Conservation (phyloP, 305 asterid species). For the Striga hermonthica region DNA sequence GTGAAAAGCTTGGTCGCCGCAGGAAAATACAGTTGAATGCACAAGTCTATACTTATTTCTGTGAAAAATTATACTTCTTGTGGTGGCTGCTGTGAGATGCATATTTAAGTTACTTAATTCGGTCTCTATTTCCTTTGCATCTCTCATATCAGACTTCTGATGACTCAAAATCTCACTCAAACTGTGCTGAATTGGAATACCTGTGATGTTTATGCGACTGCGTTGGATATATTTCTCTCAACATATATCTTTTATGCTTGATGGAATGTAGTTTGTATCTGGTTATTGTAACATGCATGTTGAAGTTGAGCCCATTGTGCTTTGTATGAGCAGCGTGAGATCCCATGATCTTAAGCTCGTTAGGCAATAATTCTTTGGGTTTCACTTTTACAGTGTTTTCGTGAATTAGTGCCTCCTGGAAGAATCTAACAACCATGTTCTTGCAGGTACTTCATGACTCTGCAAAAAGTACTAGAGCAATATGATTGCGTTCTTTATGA, state of each 20-base stretch:
- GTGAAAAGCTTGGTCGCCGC: too few species aligned
- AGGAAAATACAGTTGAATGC: too few species aligned
- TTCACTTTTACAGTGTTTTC: background rate
- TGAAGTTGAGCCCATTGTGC: background rate
- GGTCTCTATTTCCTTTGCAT: too few species aligned
- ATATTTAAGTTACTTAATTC: too few species aligned
- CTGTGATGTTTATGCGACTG: too few species aligned
- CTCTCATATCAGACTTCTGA: too few species aligned
- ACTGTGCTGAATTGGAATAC: background rate
- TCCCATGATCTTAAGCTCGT: background rate
- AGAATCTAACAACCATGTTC: constrained; percentile 21
- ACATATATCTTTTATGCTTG: too few species aligned
- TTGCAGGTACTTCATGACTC: constrained; percentile 71
- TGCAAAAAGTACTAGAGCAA: constrained; percentile 69
- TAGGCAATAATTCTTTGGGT: background rate
- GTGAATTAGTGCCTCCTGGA: background rate
- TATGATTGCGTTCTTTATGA: constrained; percentile 94
- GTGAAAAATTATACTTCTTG: too few species aligned
- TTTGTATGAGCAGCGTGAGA: background rate
- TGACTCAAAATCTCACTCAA: background rate
- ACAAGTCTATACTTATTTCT: too few species aligned
- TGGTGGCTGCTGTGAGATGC: too few species aligned
- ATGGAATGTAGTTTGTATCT: background rate
- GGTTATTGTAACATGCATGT: background rate
- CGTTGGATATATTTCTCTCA: too few species aligned